Percentiles rank a stretch among this genome's conserved stretches.
These are phyloP conservation scores for Colletotrichum destructivum DNA, from an alignment of 2,329 filamentous ascomycete genomes.

Conservation along the genomic window DNA sequence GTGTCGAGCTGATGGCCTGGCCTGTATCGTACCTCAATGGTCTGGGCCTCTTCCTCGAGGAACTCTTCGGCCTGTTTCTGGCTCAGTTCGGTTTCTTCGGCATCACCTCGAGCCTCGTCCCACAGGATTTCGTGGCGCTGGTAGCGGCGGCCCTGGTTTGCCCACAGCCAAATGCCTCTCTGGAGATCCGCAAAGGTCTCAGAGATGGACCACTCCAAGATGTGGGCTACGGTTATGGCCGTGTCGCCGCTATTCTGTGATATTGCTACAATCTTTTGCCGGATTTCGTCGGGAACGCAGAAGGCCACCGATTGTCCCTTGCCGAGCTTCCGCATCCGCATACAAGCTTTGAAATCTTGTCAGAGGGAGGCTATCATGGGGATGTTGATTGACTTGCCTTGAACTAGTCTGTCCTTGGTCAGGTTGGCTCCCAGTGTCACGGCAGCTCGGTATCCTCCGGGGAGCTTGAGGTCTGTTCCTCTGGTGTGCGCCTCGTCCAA, in stretches of 20 bases:
- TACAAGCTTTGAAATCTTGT: constrained; percentile 67
- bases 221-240: constrained; percentile 64
- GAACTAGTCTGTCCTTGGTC: constrained; percentile 78
- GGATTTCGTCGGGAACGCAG: constrained; percentile 71
- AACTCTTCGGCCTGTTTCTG: constrained; percentile 57
- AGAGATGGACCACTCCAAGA: constrained; percentile 72
- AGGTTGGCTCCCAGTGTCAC: constrained; percentile 77
- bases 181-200: constrained; percentile 68
- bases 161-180: constrained; percentile 72
- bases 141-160: constrained; percentile 69
- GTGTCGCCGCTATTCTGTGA: constrained; percentile 19
- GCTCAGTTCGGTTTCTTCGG: constrained; percentile 40
- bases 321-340: constrained; percentile 80
- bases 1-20: constrained; percentile 39
- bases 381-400: constrained; percentile 64
- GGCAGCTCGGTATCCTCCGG: constrained; percentile 70
- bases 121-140: constrained; percentile 58
- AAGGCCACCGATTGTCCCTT: constrained; percentile 77
- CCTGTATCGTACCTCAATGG: constrained; percentile 66
- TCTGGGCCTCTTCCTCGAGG: constrained; percentile 69
- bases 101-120: constrained; percentile 28
- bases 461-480: constrained; percentile 78
- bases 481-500: constrained; percentile 80
- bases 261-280: constrained; percentile 62
- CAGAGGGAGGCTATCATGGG: not conserved